Evolutionary conservation across 352 stramenopile genomes (phyloP).

Genomic region (Globisporangium polare): DNA sequence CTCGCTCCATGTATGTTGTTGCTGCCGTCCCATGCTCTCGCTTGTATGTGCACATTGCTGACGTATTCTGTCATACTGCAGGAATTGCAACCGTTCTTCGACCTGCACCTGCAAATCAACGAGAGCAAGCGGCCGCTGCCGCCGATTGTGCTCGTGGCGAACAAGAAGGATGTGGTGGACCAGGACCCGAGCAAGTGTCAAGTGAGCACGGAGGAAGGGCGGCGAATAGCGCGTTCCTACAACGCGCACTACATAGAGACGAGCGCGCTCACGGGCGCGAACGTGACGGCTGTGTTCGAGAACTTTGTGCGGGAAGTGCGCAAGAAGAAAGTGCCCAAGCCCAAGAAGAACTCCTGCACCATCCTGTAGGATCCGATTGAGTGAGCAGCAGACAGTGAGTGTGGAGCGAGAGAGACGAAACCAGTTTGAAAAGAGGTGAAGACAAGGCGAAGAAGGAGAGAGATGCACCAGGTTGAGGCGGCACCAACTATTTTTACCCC

Average conservation of each 20-base stretch:
- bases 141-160: conserved; percentile 86
- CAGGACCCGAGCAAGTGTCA: conserved; percentile 77
- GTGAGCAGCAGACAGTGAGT: neutral
- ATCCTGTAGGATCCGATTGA: conserved; percentile 40
- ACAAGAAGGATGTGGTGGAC: conserved; percentile 88
- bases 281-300: conserved; percentile 86
- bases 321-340: conserved; percentile 74
- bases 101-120: conserved; percentile 88
- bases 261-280: conserved; percentile 78
- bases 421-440: neutral
- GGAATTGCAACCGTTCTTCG: conserved; percentile 87
- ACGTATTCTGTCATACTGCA: conserved; percentile 12
- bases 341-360: conserved; percentile 63
- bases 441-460: neutral
- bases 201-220: conserved; percentile 81
- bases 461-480: too few relatives aligned
- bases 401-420: neutral
- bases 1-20: conserved; percentile 63
- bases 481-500: too few relatives aligned
- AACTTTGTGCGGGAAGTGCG: conserved; percentile 83
- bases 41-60: neutral
- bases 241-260: conserved; percentile 88
- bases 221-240: conserved; percentile 82
- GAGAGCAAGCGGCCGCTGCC: conserved; percentile 69
- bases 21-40: neutral